A percentile compares a stretch with the other conserved stretches of the same genome.
Evolutionary conservation across 495 filamentous ascomycete genomes (phyloP).

Genomic region (Antarctomyces pellizariae): DNA sequence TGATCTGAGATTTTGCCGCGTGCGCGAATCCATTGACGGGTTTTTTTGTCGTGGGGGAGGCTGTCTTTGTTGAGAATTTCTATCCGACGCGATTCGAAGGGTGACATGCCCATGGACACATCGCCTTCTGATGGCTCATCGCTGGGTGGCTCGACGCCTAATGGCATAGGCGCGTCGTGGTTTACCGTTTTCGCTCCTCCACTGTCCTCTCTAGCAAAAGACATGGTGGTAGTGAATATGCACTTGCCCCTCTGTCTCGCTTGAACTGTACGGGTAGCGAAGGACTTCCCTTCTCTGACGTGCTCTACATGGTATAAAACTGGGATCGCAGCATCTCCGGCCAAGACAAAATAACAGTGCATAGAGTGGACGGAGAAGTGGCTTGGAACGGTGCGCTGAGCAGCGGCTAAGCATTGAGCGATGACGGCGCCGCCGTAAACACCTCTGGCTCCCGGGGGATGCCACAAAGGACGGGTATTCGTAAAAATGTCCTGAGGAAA

Average conservation of each 20-base stretch:
- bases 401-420: constrained; percentile 73
- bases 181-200: constrained; percentile 35
- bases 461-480: constrained; percentile 75
- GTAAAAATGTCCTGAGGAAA: constrained; percentile 62
- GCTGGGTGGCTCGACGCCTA: constrained; percentile 17
- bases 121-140: constrained; percentile 6
- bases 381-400: constrained; percentile 58
- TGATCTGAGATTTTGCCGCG: constrained; percentile 43
- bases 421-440: constrained; percentile 88
- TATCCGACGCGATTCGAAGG: constrained; percentile 32
- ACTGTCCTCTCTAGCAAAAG: constrained; percentile 52
- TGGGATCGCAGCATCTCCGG: constrained; percentile 60
- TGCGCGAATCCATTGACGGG: constrained; percentile 59
- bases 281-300: constrained; percentile 75
- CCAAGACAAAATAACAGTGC: constrained; percentile 98
- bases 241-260: constrained; percentile 68
- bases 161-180: constrained; percentile 36
- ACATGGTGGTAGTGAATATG: constrained; percentile 88
- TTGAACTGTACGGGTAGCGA: constrained; percentile 85
- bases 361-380: constrained; percentile 77
- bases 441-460: constrained; percentile 72
- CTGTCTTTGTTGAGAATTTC: constrained; percentile 22
- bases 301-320: constrained; percentile 85
- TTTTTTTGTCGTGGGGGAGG: constrained; percentile 37
- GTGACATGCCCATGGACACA: too few relatives aligned